Percentiles rank a stretch among this genome's conserved stretches.
Conservation (phyloP, 2,329 filamentous ascomycete genomes). For the Aspergillus neoniger region DNA sequence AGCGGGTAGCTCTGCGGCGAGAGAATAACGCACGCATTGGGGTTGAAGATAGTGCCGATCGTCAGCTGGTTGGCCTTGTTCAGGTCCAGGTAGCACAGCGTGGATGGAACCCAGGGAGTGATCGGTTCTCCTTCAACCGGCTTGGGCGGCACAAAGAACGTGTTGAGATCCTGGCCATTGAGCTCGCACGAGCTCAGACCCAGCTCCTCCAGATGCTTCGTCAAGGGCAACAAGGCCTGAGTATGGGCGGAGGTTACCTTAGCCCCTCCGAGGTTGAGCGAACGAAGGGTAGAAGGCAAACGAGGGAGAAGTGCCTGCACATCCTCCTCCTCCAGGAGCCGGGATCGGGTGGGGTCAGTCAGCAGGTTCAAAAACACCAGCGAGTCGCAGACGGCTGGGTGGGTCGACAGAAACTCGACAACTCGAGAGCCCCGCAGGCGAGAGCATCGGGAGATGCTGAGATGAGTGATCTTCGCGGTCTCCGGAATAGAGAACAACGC, state of each 20-base stretch:
- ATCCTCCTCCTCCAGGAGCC: conserved; percentile 68
- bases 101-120: conserved; percentile 56
- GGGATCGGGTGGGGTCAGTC: conserved; percentile 70
- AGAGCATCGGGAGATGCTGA: conserved; percentile 76
- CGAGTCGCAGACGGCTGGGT: conserved; percentile 65
- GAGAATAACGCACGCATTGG: conserved; percentile 59
- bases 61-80: conserved; percentile 65
- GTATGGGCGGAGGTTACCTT: conserved; percentile 68
- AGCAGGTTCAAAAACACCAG: conserved; percentile 73
- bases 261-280: conserved; percentile 74
- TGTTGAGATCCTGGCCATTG: conserved; percentile 65
- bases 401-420: conserved; percentile 69
- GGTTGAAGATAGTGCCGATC: conserved; percentile 60
- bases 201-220: conserved; percentile 74
- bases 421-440: conserved; percentile 66
- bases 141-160: conserved; percentile 53
- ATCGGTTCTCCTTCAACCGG: background rate
- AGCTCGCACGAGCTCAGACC: conserved; percentile 69
- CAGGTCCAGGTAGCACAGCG: conserved; percentile 74
- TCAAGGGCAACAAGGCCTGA: conserved; percentile 63
- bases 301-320: conserved; percentile 65
- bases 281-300: conserved; percentile 68
- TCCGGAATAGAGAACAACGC: conserved; percentile 70
- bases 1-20: conserved; percentile 65
- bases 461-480: conserved; percentile 72